Conservation (phyloP, 2,329 filamentous ascomycete genomes). For the Aspergillus sergii region DNA sequence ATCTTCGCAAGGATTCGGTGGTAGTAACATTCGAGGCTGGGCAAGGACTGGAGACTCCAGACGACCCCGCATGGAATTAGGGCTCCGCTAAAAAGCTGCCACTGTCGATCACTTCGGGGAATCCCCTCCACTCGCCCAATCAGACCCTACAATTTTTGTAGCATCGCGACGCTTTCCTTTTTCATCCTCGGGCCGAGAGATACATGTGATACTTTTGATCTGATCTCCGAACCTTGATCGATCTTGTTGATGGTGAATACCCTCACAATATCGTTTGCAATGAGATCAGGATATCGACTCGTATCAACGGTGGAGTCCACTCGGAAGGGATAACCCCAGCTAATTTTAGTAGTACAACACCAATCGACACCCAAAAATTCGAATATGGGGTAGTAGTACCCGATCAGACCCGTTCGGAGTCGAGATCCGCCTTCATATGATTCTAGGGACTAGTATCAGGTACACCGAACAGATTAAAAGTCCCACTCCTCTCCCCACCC, state of each 20-base stretch:
- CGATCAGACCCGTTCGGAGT: neutral
- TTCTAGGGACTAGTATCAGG: neutral
- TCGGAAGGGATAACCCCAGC: neutral
- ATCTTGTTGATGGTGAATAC: neutral
- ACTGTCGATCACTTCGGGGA: slow-evolving; percentile 11
- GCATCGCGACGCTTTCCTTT: slow-evolving; percentile 1
- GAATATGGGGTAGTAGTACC: neutral
- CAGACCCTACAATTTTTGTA: slow-evolving; percentile 1
- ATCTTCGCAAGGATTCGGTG: neutral
- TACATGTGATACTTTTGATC: slow-evolving; percentile 21
- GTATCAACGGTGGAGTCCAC: neutral
- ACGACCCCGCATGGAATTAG: slow-evolving; percentile 10
- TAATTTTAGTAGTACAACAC: neutral
- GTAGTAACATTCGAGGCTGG: neutral
- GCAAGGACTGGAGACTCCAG: slow-evolving; percentile 4
- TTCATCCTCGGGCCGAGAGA: slow-evolving; percentile 9
- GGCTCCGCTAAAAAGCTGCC: slow-evolving; percentile 2
- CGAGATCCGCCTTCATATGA: slow-evolving; percentile 1
- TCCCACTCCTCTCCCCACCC: neutral
- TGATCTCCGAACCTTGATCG: neutral
- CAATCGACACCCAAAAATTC: neutral
- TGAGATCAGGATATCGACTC: neutral
- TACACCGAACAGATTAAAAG: neutral
- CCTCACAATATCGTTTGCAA: neutral
- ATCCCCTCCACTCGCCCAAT: neutral